These are phyloP conservation scores for Platanthera zijinensis DNA, from an alignment of 106 monocot genomes.

Conservation along the genomic window DNA sequence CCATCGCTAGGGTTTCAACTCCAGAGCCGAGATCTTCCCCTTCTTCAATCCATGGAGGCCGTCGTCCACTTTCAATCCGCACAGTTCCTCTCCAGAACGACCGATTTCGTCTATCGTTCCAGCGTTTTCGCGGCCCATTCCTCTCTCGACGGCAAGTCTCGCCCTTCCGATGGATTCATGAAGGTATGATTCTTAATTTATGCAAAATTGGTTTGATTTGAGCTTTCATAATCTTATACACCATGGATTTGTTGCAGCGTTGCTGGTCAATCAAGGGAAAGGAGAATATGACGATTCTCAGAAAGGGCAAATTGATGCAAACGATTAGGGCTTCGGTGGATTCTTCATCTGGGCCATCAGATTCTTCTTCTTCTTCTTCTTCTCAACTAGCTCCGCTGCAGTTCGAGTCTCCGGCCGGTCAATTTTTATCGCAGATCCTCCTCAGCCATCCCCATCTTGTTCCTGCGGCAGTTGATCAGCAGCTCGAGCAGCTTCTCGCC, in stretches of 20 bases:
- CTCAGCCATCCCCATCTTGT: slow-evolving; percentile 68
- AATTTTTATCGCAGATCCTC: slow-evolving; percentile 68
- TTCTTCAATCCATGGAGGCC: background rate
- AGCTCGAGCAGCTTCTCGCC: slow-evolving; percentile 68
- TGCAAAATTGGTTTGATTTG: background rate
- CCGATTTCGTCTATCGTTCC: background rate
- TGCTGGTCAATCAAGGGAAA: slow-evolving; percentile 7
- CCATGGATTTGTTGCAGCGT: slow-evolving; percentile 6
- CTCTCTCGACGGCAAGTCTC: background rate
- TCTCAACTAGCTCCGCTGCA: slow-evolving; percentile 54
- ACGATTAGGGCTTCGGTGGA: slow-evolving; percentile 20
- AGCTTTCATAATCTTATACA: background rate
- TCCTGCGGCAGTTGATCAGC: slow-evolving; percentile 72
- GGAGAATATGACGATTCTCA: background rate
- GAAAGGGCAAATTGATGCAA: background rate
- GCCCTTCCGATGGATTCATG: background rate
- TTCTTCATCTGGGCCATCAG: slow-evolving; percentile 12
- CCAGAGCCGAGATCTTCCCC: background rate
- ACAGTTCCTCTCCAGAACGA: background rate
- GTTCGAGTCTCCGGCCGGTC: slow-evolving; percentile 66
- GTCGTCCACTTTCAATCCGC: background rate
- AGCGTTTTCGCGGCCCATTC: background rate
- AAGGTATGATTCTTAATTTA: slow-evolving; percentile 2
- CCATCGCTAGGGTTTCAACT: background rate
- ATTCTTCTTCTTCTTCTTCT: background rate